A percentile compares a stretch with the other conserved stretches of the same genome.
Evolutionary conservation across 805 yeast genomes (phyloP).

Genomic region (Candida oleophila): DNA sequence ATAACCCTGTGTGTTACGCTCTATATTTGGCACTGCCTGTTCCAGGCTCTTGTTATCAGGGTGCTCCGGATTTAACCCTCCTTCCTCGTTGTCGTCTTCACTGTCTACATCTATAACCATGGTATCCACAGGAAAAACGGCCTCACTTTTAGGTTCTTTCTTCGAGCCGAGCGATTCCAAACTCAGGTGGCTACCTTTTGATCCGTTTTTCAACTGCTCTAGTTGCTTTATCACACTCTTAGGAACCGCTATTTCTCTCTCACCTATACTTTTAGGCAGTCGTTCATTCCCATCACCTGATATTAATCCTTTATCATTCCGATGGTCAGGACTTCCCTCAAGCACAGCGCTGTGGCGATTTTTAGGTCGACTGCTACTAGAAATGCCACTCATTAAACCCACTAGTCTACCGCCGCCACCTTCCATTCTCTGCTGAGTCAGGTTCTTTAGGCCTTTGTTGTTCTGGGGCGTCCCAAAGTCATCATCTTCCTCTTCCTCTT

Average conservation of each 20-base stretch:
- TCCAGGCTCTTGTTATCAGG: no score
- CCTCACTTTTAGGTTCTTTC: not conserved
- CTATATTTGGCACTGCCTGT: no score
- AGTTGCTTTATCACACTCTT: not conserved
- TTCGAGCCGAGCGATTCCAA: not conserved
- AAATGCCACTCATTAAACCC: conserved; percentile 5
- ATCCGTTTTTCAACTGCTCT: not conserved
- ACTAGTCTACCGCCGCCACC: conserved; percentile 4
- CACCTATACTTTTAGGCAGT: not conserved
- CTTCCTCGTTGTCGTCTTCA: not conserved
- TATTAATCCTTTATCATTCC: no score
- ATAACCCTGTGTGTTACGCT: not conserved
- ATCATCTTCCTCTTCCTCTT: conserved; percentile 9
- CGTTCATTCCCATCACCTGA: no score
- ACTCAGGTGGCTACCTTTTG: not conserved
- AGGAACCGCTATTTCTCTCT: not conserved
- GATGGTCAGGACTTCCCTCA: no score
- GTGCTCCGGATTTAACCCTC: no score
- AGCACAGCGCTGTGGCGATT: not conserved
- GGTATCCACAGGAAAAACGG: conserved; percentile 10
- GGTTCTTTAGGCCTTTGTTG: not conserved
- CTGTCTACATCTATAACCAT: conserved; percentile 5
- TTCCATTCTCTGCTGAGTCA: no score
- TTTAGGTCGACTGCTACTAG: not conserved
- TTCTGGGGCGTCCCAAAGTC: not conserved